Conservation (phyloP, 2,329 filamentous ascomycete species). For the Thielaviopsis punctulata region DNA sequence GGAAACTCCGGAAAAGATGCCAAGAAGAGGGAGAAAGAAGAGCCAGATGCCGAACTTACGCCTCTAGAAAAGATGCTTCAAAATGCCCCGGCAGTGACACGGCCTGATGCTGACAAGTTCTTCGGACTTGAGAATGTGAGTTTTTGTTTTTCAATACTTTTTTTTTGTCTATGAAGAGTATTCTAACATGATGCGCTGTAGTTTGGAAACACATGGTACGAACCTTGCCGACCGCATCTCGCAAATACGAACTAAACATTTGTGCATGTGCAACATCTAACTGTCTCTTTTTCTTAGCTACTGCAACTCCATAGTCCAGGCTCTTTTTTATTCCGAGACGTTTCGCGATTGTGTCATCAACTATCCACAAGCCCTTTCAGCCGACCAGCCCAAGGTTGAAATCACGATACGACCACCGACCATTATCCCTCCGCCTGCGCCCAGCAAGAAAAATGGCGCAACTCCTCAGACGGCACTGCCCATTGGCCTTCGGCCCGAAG, state of each 20-base stretch:
- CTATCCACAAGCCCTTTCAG: conserved; percentile 61
- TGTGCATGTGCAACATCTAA: not conserved
- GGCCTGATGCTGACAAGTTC: conserved; percentile 92
- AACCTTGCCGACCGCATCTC: conserved; percentile 7
- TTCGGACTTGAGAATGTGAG: conserved; percentile 96
- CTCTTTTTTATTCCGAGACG: conserved; percentile 83
- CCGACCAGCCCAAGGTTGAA: conserved; percentile 46
- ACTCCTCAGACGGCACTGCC: conserved; percentile 16
- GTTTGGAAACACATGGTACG: conserved; percentile 96
- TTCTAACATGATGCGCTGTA: conserved; percentile 28
- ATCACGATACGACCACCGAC: conserved; percentile 41
- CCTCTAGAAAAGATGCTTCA: conserved; percentile 60
- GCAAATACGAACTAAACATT: not conserved
- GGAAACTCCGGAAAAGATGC: conserved; percentile 25
- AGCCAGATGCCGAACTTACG: conserved; percentile 39
- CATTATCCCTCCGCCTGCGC: conserved; percentile 25
- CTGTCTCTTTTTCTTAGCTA: conserved; percentile 53
- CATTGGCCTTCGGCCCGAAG: conserved; percentile 54
- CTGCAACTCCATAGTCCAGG: conserved; percentile 96
- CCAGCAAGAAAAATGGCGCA: conserved; percentile 14
- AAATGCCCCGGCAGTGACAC: conserved; percentile 61
- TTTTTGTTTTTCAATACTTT: conserved; percentile 13
- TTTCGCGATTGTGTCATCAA: conserved; percentile 91
- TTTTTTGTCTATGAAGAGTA: conserved; percentile 5
- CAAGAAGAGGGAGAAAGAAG: conserved; percentile 37